phyloP scores from a whole-genome alignment of 345 rosid species.

The Cochlearia excelsa region DNA sequence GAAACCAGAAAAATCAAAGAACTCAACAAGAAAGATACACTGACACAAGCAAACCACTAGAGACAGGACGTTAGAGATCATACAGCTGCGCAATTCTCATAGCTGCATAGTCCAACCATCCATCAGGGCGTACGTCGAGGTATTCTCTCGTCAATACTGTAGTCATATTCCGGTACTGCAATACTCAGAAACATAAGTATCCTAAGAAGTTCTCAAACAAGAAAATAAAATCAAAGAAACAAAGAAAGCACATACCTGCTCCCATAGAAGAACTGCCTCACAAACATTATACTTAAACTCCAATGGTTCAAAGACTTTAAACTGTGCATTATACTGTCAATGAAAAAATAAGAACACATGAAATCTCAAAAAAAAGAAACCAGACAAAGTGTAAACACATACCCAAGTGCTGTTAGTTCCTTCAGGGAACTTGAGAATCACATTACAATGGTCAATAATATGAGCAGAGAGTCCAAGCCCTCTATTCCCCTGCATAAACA shows the following conservation, averaged over 20 bases:
- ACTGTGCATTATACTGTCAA: constrained; percentile 81
- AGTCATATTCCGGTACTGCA: constrained; percentile 97
- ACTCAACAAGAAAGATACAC: constrained; percentile 17
- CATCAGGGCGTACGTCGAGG: constrained; percentile 84
- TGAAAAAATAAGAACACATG: constrained; percentile 3
- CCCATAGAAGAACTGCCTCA: constrained; percentile 88
- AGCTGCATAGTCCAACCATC: constrained; percentile 95
- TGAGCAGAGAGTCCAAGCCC: constrained; percentile 87
- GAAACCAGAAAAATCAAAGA: constrained; percentile 26
- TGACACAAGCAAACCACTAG: constrained; percentile 11
- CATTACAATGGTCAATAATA: constrained; percentile 68
- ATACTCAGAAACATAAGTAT: constrained; percentile 20
- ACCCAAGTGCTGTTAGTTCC: constrained; percentile 99
- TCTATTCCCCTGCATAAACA: constrained; percentile 59
- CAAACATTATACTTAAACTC: constrained; percentile 88
- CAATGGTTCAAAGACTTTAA: constrained; percentile 79
- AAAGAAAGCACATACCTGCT: constrained; percentile 61
- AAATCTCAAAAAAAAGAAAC: constrained; percentile 1
- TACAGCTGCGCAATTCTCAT: constrained; percentile 92
- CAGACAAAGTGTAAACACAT: constrained; percentile 26
- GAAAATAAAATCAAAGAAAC: neutral
- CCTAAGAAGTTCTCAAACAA: constrained; percentile 8
- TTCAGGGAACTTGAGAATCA: constrained; percentile 79
- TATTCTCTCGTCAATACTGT: constrained; percentile 93
- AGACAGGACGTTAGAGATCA: constrained; percentile 23